Base-by-base conservation (phyloP, 257 asterid genomes). In the Fraxinus americana region DNA sequence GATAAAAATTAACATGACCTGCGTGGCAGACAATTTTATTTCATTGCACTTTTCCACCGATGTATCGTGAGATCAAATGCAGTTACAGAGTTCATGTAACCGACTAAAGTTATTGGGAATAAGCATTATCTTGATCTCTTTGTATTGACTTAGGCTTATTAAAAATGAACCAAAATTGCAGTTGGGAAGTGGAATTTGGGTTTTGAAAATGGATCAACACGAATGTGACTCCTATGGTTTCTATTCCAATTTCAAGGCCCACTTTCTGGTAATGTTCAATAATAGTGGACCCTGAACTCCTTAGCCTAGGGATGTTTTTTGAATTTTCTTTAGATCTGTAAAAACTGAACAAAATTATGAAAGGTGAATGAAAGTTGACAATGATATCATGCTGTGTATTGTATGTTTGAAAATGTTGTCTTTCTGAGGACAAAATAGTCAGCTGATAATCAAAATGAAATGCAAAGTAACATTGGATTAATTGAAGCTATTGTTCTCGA, bases 401-500 rank as follows among this genome's bases (percentile, higher is more conserved):
- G 59, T 82, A 93, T 98, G 94, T 95, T 95, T 30, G 34, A 30
- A 30, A 30, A 30, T 30, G 34, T 30, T 30, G 34, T 30, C 34
- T 30, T 30, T 30, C 34, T 30, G 34, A 30, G 4, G 4, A 30
- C 34, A 30, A 30, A 2, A 30, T 2, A 25, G 27, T 30, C 34
- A 30, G 34, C 34, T 30, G 34, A 30, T 30, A 30, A 30, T 30
- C 34, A 30, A 1, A 30, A 92, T 27, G 91, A 77, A 71, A 93
- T 92, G 98, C 98, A 89, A 79, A 91, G 68, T 70, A 95, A 93
- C 83, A 91, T 92, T 23, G 99, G 99, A 54, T 82, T 93, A 38
- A 89, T 95, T 48, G 99, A 95, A 78, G 97, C 97, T 82, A 88
- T 94, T 48, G 84, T 94, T 78, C 88, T 94, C 70, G 98, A 93